Evolutionary conservation across 1,284 basidiomycete genomes (phyloP), one percentile per base, ranked within the genome.

Genomic region (Grifola frondosa): DNA sequence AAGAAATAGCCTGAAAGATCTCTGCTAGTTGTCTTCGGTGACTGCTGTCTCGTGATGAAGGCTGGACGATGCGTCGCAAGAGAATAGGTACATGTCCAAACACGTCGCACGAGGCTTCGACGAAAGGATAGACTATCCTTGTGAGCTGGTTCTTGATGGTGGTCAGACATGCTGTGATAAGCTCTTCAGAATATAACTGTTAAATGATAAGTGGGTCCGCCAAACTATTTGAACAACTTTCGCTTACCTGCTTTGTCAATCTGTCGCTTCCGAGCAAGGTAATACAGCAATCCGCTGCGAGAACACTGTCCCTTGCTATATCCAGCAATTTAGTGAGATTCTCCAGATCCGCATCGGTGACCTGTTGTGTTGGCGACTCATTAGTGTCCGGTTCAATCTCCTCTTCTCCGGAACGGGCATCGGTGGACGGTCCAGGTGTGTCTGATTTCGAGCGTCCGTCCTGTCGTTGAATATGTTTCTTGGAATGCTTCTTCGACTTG

Each of bases 101-200:
- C 28, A 69, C 61, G 28, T 78, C 77, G 1, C 72, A 66, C 0
- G 77, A 76, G 2, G 81, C 85, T 59, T 97, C 92, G 5, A 96
- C 80, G 53, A 95, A 90, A 0, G 93, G 91, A 57, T 95, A 91
- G 6, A 97, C 73, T 31, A 92, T 73, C 59, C 81, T 81, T 1
- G 80, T 81, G 19, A 97, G 77, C 46, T 88, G 83, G 46, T 85
- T 84, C 61, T 95, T 94, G 50, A 93, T 73, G 0, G 83, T 73
- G 28, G 70, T 72, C 7, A 97, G 74, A 59, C 91, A 93, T 0
- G 78, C 70, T 0, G 82, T 84, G 44, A 98, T 86, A 11, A 94
- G 71, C 61, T 98, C 95, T 61, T 98, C 95, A 0, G 94, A 96
- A 61, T 90, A 96, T 24, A 91, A 68, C 88, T 91, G 30, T n/a